Evolutionary conservation across 305 asterid species (phyloP), one percentile per base, ranked within the genome.

Genomic region (Fraxinus nigra): DNA sequence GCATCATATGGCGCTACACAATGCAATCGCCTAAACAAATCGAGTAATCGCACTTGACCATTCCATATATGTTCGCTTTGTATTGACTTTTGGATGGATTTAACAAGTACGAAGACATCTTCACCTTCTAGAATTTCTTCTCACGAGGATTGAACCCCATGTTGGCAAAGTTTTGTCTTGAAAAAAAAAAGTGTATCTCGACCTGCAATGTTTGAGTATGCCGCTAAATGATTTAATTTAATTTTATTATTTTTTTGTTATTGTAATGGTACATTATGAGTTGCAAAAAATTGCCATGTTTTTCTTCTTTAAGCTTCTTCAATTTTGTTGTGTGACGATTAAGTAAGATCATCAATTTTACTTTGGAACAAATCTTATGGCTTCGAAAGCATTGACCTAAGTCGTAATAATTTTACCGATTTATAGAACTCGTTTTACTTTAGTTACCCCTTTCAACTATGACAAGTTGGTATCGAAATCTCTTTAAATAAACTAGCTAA

Each of bases 1-100:
- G 93, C 76, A 56, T 92, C 89, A 82, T 90, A 22, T 92, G 98
- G 98, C 92, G 92, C 35, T 86, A 83, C 90, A 87, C 91, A 0
- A 85, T 94, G 56, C 80, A 82, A 79, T 85, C 92, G 54, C 80
- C 92, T 0, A 86, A 89, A 79, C 83, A 75, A 85, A 79, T 80
- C 30, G 79, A 63, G 84, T 82, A 77, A 82, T 30, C 40, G 24
- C 34, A 24, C 6, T 2, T 63, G 16, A 2, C 33, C 24, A 0
- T 24, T 20, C 72, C n/a, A 1, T 65, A 26, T 24, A 1, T 30
- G 75, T 69, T 69, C 72, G 7, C 10, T 28, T 30, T 67, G 32
- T 26, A 26, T 61, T 22, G 32, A 65, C 26, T 26, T 65, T 65
- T 26, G 2, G 74, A 28, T 69, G 20, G 40, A 69, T 20, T 9